Base-by-base conservation (phyloP, 208 protist genomes). In the Trypanosoma theileri region DNA sequence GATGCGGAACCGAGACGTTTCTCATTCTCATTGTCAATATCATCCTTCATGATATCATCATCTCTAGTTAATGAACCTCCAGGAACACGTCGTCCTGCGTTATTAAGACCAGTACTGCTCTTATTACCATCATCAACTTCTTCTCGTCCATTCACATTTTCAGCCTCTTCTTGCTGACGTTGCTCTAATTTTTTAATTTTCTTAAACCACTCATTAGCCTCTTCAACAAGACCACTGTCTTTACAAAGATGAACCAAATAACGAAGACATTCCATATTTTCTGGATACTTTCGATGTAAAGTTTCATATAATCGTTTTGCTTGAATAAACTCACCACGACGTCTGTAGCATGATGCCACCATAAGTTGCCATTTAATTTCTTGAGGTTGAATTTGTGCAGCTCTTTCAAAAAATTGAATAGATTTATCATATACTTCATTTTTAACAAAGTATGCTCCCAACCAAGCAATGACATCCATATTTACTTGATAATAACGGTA, bases 381-480 rank as follows among this genome's bases (percentile, higher is more conserved):
- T 53, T 89, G 77, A 17, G 97, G 97, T 77, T 98, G 88, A 48
- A 99, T 98, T 73, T 98, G 88, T 26, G 96, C 85, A 45, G 97
- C 97, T 35, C 96, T 85, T 68, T 98, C 87, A 79, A 99, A 99
- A 81, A 98, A 99, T 79, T 93, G 77, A 24, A 98, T 92, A 7
- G 98, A 97, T 83, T 98, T 98, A 70, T 99, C 97, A 79, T 98
- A 98, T 22, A 98, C 81, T 73, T 99, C 91, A 65, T 92, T 95
- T 82, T 98, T 98, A 26, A 98, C 92, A 77, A 98, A 98, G 86
- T 99, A 98, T 14, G 94, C 89, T 21, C 98, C 98, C 0, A 99
- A 83, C 97, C 97, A 99, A 14, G 92, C 93, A 63, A 99, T 98
- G 51, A 99, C 97, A 67, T 98, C 96, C 83, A 99, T 98, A 75